Base-by-base conservation (phyloP, 768 basidiomycete species). In the Chlorophyllum brunneum region DNA sequence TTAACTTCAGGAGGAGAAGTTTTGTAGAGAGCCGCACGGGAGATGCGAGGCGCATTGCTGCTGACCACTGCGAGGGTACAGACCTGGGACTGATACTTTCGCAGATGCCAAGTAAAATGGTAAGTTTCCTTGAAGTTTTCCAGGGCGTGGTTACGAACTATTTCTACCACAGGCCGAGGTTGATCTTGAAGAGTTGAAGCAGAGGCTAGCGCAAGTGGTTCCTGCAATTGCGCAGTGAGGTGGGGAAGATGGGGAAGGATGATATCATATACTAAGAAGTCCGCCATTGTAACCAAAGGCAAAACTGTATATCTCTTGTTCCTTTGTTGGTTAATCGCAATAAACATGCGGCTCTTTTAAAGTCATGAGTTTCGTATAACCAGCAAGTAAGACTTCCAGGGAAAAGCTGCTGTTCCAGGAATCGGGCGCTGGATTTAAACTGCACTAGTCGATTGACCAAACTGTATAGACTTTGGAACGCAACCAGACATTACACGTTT, bases 31-130 rank as follows among this genome's bases (percentile, higher is more conserved):
- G n/a, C 16, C 34, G 16, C 15, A n/a, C 13, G 27, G 5, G 5
- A 2, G 26, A 29, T 15, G 30, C 9, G 15, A 1, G 34, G 34
- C 26, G 29, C 15, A 20, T 4, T 5, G 59, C 61, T 57, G 54
- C 45, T 1, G 61, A 65, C 45, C 61, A 65, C 11, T 72, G 71
- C 39, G 69, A 70, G 54, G 65, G 65, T 3, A 54, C 58, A 1
- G 61, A 66, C 9, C 44, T 70, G 8, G 56, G 64, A 2, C 59
- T 62, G 16, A 61, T 72, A 20, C 51, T 70, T 20, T 57, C 59
- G 13, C 57, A 56, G 6, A 54, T 67, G 26, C 44, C 51, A 10
- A n/a, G 29, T 15, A 53, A 39, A 30, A 33, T 53, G 43, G 51
- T 53, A 16, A 9, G 51, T 38, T 11, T 15, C 7, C 22, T 9